These are phyloP conservation scores for Jatropha podagrica DNA, from an alignment of 441 rosid genomes.

Conservation along the genomic window DNA sequence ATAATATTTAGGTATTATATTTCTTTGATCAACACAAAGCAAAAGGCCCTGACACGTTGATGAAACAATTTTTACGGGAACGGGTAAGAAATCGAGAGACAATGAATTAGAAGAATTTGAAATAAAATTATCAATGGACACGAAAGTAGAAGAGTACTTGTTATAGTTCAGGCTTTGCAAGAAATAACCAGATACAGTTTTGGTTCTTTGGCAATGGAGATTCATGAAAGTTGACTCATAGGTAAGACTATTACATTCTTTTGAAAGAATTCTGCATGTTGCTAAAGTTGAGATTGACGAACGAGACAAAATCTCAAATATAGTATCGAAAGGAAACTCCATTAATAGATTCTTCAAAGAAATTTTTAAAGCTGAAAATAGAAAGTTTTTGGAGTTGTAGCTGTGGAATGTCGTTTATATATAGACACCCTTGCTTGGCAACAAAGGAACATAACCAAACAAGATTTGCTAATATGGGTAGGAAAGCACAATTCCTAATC, in stretches of 20 bases:
- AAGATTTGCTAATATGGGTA: too few species aligned
- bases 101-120: not conserved
- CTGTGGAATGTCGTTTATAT: too few species aligned
- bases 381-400: too few species aligned
- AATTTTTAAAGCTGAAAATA: too few species aligned
- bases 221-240: conserved; percentile 17
- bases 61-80: not conserved
- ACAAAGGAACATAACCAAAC: too few species aligned
- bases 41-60: too few species aligned
- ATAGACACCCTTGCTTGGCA: too few species aligned
- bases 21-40: not conserved
- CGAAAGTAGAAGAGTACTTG: not conserved
- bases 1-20: not conserved
- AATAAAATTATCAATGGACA: not conserved
- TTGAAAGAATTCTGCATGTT: conserved; percentile 19
- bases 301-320: conserved; percentile 20
- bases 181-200: conserved; percentile 5
- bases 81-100: conserved; percentile 22
- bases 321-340: not conserved
- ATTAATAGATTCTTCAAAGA: not conserved
- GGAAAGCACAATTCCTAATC: too few species aligned
- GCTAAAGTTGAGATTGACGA: not conserved
- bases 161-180: not conserved
- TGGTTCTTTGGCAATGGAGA: conserved; percentile 10
- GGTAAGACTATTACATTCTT: not conserved